Percentiles rank a stretch among this genome's conserved stretches.
These are phyloP conservation scores for Penicillium sp. DNA, from an alignment of 2,329 filamentous ascomycete species.

Conservation along the genomic window DNA sequence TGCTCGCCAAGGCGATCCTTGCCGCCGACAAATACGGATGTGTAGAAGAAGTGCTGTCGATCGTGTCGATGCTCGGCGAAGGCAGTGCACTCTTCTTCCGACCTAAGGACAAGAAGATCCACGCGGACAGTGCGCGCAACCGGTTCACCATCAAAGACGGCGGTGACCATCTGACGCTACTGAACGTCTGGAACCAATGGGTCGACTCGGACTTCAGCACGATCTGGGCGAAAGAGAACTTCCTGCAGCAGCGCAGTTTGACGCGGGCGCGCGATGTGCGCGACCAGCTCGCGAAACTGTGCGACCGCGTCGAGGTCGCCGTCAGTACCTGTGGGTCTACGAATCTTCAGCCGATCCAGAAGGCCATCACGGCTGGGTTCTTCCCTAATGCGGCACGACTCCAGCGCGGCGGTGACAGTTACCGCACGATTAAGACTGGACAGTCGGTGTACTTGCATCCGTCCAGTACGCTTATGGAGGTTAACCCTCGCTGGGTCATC, in stretches of 20 bases:
- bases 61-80: conserved; percentile 91
- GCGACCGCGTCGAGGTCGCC: conserved; percentile 81
- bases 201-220: conserved; percentile 81
- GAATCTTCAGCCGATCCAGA: conserved; percentile 71
- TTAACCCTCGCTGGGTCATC: conserved; percentile 75
- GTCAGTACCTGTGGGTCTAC: conserved; percentile 57
- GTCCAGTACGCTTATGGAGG: conserved; percentile 67
- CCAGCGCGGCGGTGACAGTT: conserved; percentile 73
- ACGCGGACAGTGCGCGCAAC: conserved; percentile 80
- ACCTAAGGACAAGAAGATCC: conserved; percentile 93
- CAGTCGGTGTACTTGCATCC: conserved; percentile 88
- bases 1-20: conserved; percentile 80
- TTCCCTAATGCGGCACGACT: conserved; percentile 85
- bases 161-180: conserved; percentile 76
- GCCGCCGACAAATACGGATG: conserved; percentile 85
- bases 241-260: conserved; percentile 80
- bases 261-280: conserved; percentile 82
- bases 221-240: conserved; percentile 87
- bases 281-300: conserved; percentile 83
- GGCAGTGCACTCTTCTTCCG: conserved; percentile 83
- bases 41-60: conserved; percentile 81
- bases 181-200: conserved; percentile 95
- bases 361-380: conserved; percentile 82
- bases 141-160: conserved; percentile 85
- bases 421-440: conserved; percentile 84